These are phyloP conservation scores for Cytospora chrysosperma DNA, from an alignment of 2,329 filamentous ascomycete genomes.

Conservation along the genomic window DNA sequence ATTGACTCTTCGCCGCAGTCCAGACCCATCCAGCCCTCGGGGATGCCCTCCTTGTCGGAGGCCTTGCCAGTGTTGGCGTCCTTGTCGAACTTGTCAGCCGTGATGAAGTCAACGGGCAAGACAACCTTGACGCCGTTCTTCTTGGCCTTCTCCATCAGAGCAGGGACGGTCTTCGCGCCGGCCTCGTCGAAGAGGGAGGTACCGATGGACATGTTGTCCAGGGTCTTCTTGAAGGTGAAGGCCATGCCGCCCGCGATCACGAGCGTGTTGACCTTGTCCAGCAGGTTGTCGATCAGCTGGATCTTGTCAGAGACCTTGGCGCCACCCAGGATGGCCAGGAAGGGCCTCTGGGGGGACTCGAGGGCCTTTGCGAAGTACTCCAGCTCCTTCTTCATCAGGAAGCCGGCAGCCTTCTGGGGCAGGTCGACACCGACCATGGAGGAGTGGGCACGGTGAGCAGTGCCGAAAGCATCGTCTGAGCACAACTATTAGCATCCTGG, in stretches of 20 bases:
- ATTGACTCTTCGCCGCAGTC: conserved; percentile 90
- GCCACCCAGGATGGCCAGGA: conserved; percentile 97
- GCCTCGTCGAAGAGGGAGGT: conserved; percentile 91
- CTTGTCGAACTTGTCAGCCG: conserved; percentile 88
- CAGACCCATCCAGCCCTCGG: conserved; percentile 96
- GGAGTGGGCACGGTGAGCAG: conserved; percentile 96
- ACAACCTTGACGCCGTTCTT: conserved; percentile 94
- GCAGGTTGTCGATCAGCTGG: conserved; percentile 97
- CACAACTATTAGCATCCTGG: conserved; percentile 27
- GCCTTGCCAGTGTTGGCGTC: conserved; percentile 80
- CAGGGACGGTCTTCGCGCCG: conserved; percentile 84
- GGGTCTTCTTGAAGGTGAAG: conserved; percentile 99
- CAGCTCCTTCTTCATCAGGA: conserved; percentile 99
- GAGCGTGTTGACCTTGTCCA: conserved; percentile 95
- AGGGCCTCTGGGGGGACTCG: conserved; percentile 88
- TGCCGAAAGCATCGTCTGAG: conserved; percentile 94
- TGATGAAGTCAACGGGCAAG: conserved; percentile 92
- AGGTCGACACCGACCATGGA: conserved; percentile 98
- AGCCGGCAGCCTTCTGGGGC: conserved; percentile 94
- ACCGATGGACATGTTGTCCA: conserved; percentile 86
- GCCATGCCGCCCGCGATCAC: conserved; percentile 98
- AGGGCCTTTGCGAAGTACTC: conserved; percentile 99
- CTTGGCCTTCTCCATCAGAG: conserved; percentile 93
- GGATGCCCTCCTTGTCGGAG: conserved; percentile 84
- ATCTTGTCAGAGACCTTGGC: conserved; percentile 99